Evolutionary conservation across 106 monocot genomes (phyloP), one percentile per base, ranked within the genome.

Genomic region (Platanthera zijinensis): DNA sequence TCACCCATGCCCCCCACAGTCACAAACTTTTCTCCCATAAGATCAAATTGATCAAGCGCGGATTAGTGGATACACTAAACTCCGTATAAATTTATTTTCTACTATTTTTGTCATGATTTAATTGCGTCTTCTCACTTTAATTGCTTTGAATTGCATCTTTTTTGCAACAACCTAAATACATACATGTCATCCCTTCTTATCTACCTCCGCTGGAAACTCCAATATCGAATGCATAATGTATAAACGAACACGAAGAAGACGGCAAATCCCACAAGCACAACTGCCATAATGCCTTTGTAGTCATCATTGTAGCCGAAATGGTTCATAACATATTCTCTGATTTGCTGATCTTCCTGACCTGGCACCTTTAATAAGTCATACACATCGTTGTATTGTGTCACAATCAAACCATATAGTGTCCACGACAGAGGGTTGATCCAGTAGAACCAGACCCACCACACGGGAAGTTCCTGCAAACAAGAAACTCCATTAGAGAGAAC

Each of bases 371-470:
- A 87, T 21, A 62, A 15, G 47, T 87, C 86, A 6, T 89, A 79
- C 6, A 89, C 17, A 66, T 92, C 95, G 13, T 92, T 89, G 25
- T 81, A 92, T 39, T 95, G 95, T 3, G 89, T 74, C 3, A 79
- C 78, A 15, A 95, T 87, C 11, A 95, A 70, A 7, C 95, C 95
- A 19, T 95, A 86, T 15, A 92, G 79, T 3, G 89, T 92, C 92
- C 92, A 95, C 13, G 87, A 77, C 30, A 88, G 48, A 0, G 92
- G 92, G 57, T 82, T 86, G 32, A 87, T 76, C 91, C 91, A 91
- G 76, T 82, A 89, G 84, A 86, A 95, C 95, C 89, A 95, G 11
- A 77, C 72, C 95, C 89, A 89, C 89, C 89, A 90, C 49, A 73
- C 78, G 0, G 91, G 95, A n/a, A 89, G 79, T 80, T 68, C 85